These are phyloP conservation scores for Drosera spatulata DNA, from an alignment of 179 eudicot species.

Conservation along the genomic window DNA sequence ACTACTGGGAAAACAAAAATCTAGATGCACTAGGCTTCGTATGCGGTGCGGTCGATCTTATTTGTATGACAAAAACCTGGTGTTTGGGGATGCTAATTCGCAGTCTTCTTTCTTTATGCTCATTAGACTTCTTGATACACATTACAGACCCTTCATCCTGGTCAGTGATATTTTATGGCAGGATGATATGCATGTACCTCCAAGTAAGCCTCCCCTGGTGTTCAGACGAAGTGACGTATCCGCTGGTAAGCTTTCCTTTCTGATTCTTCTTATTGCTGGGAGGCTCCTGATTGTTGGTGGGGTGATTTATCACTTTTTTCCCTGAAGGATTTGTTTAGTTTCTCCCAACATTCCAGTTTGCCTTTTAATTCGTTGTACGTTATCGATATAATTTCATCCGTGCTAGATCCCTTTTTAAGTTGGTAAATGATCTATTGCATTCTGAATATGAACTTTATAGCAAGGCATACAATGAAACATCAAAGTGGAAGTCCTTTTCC, in stretches of 20 bases:
- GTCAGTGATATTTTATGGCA: constrained; percentile 79
- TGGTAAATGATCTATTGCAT: no score
- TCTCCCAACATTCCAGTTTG: no score
- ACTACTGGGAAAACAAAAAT: not conserved
- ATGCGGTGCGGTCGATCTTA: not conserved
- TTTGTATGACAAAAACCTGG: no score
- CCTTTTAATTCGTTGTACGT: no score
- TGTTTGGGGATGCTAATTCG: no score
- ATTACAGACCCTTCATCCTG: constrained; percentile 78
- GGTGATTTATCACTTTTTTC: no score
- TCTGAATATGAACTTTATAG: no score
- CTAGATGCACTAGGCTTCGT: not conserved
- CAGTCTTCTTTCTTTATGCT: not conserved
- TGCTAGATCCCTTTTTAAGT: no score
- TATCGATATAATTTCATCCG: no score
- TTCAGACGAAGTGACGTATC: constrained; percentile 40
- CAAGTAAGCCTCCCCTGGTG: constrained; percentile 36
- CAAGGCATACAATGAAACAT: no score
- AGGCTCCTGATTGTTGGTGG: not conserved
- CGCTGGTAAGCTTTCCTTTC: constrained; percentile 31
- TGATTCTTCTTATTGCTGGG: constrained; percentile 1
- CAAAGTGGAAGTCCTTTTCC: no score
- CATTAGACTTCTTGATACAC: not conserved
- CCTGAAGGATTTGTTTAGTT: no score
- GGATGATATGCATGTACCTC: constrained; percentile 41